These are phyloP conservation scores for Lodderomyces margitis DNA, from an alignment of 1,139 yeast genomes.

Conservation along the genomic window DNA sequence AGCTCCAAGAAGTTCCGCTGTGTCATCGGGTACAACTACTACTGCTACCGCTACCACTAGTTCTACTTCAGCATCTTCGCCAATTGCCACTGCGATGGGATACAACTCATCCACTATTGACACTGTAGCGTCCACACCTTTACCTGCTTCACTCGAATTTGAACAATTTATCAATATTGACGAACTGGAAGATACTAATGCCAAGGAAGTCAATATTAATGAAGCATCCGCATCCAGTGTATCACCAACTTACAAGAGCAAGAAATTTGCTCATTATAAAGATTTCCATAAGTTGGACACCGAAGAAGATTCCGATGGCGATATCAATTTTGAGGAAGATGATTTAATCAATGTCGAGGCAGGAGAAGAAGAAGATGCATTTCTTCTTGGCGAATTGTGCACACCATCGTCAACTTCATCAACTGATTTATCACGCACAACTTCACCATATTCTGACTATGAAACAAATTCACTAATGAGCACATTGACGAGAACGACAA, in stretches of 20 bases:
- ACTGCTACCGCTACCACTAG: neutral
- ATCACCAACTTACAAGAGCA: neutral
- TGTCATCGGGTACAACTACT: conserved; percentile 18
- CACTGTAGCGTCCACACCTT: conserved; percentile 3
- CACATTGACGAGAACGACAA: conserved; percentile 44
- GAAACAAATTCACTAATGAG: conserved; percentile 39
- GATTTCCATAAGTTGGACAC: conserved; percentile 6
- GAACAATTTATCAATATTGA: conserved; percentile 14
- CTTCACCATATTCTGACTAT: conserved; percentile 40
- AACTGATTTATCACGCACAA: conserved; percentile 33
- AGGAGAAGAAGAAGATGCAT: conserved; percentile 1
- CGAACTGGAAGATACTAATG: conserved; percentile 3
- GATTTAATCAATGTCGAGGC: conserved; percentile 4
- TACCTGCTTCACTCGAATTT: conserved; percentile 11
- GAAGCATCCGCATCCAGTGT: conserved; percentile 1
- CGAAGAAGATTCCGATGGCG: conserved; percentile 17
- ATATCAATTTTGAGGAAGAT: conserved; percentile 7
- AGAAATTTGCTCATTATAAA: conserved; percentile 10
- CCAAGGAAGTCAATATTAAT: neutral
- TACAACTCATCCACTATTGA: conserved; percentile 1
- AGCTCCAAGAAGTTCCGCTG: conserved; percentile 7
- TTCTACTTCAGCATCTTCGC: neutral
- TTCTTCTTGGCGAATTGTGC: conserved; percentile 18
- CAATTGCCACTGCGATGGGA: neutral
- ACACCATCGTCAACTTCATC: conserved; percentile 8